These are phyloP conservation scores for Sphaerobolus stellatus DNA, from an alignment of 1,284 basidiomycete species.

Conservation along the genomic window DNA sequence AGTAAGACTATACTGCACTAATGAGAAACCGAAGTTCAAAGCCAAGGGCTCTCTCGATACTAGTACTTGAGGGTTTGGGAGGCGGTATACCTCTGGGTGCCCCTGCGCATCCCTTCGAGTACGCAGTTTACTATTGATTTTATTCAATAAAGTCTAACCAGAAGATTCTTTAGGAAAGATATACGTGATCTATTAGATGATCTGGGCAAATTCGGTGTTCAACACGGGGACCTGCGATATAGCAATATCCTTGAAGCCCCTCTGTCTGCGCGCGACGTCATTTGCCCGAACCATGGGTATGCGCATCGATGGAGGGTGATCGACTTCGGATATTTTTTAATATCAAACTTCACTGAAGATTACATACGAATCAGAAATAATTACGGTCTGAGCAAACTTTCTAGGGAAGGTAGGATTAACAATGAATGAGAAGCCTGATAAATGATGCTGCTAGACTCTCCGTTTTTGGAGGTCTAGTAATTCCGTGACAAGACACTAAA, in stretches of 20 bases:
- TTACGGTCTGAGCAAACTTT: too few species aligned
- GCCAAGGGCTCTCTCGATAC: constrained; percentile 1
- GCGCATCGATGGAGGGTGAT: neutral
- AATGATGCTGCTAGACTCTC: too few species aligned
- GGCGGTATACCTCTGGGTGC: neutral
- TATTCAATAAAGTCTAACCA: neutral
- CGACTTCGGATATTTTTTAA: too few species aligned
- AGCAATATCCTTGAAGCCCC: neutral
- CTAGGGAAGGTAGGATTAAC: too few species aligned
- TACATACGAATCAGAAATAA: too few species aligned
- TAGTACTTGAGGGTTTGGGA: neutral
- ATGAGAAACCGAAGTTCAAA: too few species aligned
- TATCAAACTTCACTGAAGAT: too few species aligned
- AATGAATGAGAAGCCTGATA: too few species aligned
- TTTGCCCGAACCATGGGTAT: neutral
- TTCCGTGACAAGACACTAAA: too few species aligned
- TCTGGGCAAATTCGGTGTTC: neutral
- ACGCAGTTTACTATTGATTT: neutral
- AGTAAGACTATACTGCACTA: neutral
- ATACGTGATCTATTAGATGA: neutral
- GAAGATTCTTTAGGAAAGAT: neutral
- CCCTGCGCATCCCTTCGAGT: neutral
- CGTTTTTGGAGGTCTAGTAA: too few species aligned
- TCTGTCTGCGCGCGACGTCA: neutral
- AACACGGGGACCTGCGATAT: neutral